These are phyloP conservation scores for Haplosporangium sp. DNA, from an alignment of 371 early-diverging fungal species.

Conservation along the genomic window DNA sequence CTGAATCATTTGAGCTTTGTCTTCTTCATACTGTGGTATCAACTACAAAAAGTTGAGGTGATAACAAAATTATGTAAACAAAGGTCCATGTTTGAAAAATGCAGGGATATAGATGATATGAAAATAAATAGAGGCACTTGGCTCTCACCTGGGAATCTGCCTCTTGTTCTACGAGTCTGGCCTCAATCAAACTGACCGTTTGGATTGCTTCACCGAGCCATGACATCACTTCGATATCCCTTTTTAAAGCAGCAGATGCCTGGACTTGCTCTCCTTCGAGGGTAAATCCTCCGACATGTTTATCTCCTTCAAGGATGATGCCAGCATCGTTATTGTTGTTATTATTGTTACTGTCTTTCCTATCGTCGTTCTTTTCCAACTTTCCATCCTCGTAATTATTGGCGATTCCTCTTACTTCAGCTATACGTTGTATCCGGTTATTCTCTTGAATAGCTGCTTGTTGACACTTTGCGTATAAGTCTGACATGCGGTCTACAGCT, in stretches of 20 bases:
- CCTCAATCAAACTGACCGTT: conserved; percentile 27
- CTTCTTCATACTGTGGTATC: conserved; percentile 35
- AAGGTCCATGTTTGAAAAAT: not conserved
- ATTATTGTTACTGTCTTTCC: too few relatives aligned
- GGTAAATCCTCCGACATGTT: not conserved
- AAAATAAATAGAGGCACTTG: too few relatives aligned
- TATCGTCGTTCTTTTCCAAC: not conserved
- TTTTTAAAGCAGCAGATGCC: not conserved
- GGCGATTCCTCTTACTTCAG: not conserved
- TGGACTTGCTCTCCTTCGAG: not conserved
- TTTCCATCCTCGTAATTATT: not conserved
- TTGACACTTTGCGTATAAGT: conserved; percentile 2
- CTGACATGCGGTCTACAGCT: not conserved
- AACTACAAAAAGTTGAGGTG: conserved; percentile 11
- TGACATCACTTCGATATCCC: conserved; percentile 14
- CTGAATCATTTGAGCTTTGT: conserved; percentile 23
- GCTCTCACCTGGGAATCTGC: conserved; percentile 37
- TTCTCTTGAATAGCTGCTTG: not conserved
- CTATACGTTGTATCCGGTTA: not conserved
- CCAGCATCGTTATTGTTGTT: not conserved
- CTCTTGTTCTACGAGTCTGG: conserved; percentile 39
- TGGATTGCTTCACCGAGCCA: conserved; percentile 40
- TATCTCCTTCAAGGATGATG: not conserved
- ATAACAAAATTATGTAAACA: not conserved
- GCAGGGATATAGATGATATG: not conserved